These are phyloP conservation scores for Globisporangium cystogenes DNA, from an alignment of 352 stramenopile species.

Conservation along the genomic window DNA sequence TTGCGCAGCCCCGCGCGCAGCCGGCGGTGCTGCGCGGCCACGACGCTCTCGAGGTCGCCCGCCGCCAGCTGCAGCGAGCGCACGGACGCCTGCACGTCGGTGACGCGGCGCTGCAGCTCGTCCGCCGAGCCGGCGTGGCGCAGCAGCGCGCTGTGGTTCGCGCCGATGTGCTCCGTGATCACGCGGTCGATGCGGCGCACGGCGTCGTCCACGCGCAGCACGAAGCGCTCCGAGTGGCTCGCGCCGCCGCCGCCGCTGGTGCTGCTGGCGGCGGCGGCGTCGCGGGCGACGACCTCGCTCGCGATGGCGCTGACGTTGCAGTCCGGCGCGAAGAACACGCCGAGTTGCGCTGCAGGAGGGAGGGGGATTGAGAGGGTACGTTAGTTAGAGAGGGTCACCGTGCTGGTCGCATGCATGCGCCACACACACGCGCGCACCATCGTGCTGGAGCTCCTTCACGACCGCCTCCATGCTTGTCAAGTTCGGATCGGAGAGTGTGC, in stretches of 20 bases:
- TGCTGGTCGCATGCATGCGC: not conserved
- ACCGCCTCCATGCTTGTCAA: slow-evolving; percentile 39
- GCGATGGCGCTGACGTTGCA: slow-evolving; percentile 78
- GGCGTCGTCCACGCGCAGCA: slow-evolving; percentile 55
- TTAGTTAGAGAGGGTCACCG: slow-evolving; percentile 9
- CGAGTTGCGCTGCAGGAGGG: slow-evolving; percentile 44
- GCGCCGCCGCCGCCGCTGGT: slow-evolving; percentile 5
- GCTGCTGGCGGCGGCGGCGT: slow-evolving; percentile 26
- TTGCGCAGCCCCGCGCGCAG: slow-evolving; percentile 62
- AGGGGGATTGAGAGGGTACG: not conserved
- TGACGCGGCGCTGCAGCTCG: slow-evolving; percentile 58
- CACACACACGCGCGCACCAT: slow-evolving; percentile 28
- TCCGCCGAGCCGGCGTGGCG: slow-evolving; percentile 75
- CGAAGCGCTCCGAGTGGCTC: slow-evolving; percentile 74
- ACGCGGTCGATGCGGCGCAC: slow-evolving; percentile 70
- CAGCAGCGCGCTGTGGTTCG: slow-evolving; percentile 65
- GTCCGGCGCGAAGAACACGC: slow-evolving; percentile 65
- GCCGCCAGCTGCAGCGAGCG: slow-evolving; percentile 59
- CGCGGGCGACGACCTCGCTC: slow-evolving; percentile 64
- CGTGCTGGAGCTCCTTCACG: slow-evolving; percentile 65
- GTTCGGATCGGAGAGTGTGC: no score
- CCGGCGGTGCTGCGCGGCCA: slow-evolving; percentile 50
- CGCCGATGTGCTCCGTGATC: slow-evolving; percentile 74
- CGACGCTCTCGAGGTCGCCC: slow-evolving; percentile 46
- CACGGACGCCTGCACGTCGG: slow-evolving; percentile 50